These are phyloP conservation scores for Coemansia sp. DNA, from an alignment of 192 early-diverging fungal species.

Conservation along the genomic window DNA sequence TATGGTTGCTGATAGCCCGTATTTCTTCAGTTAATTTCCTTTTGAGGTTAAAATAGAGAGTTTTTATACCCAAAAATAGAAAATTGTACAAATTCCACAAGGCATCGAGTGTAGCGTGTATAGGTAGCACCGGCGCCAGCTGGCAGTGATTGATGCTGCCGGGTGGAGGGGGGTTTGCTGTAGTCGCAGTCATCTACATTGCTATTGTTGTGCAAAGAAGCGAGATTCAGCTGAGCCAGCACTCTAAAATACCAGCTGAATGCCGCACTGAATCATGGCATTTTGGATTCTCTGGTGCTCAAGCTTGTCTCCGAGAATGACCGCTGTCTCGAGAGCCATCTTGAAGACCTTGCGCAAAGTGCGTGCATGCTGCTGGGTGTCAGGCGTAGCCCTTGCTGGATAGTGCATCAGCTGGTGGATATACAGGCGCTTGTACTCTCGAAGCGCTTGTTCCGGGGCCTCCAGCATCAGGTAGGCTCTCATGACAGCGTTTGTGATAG, in stretches of 20 bases:
- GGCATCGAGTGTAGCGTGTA: background rate
- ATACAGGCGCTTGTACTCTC: conserved; percentile 44
- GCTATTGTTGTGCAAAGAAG: too few relatives aligned
- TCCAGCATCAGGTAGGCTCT: conserved; percentile 34
- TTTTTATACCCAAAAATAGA: background rate
- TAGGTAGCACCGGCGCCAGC: too few relatives aligned
- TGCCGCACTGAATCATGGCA: conserved; percentile 31
- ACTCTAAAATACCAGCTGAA: conserved; percentile 6
- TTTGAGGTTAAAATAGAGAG: conserved; percentile 4
- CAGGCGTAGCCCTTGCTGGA: conserved; percentile 18
- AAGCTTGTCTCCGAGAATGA: conserved; percentile 6
- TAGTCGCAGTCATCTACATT: too few relatives aligned
- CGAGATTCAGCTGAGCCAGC: too few relatives aligned
- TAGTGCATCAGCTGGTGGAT: conserved; percentile 25
- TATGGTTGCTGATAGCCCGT: conserved; percentile 73
- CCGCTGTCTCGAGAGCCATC: conserved; percentile 37
- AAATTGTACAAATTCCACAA: background rate
- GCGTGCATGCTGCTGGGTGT: conserved; percentile 14
- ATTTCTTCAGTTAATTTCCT: conserved; percentile 81
- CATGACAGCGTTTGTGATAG: conserved; percentile 47
- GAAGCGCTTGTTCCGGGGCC: conserved; percentile 21
- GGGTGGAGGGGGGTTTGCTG: too few relatives aligned
- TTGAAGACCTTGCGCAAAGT: conserved; percentile 21
- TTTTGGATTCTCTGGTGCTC: conserved; percentile 14
- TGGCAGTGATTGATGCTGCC: too few relatives aligned